phyloP scores from a whole-genome alignment of 768 basidiomycete genomes.

The Stropharia rugosoannulata region DNA sequence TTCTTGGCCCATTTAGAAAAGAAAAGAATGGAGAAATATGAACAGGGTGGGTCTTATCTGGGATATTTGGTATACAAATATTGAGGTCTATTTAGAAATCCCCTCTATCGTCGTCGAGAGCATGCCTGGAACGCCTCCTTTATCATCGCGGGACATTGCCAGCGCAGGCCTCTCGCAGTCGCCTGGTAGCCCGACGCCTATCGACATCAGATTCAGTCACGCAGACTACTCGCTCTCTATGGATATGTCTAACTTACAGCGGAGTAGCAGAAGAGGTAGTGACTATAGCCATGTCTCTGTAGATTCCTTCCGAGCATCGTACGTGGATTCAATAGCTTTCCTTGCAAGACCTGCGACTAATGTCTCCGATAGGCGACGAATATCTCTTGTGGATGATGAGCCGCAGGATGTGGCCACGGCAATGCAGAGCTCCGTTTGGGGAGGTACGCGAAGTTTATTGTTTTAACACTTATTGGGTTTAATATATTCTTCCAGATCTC shows the following conservation, averaged over 20 bases:
- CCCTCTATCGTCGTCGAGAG: conserved; percentile 71
- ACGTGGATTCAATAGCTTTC: conserved; percentile 20
- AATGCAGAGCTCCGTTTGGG: conserved; percentile 71
- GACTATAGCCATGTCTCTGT: conserved; percentile 61
- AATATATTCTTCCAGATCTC: conserved; percentile 11
- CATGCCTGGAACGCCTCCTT: conserved; percentile 51
- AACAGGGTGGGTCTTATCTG: conserved; percentile 35
- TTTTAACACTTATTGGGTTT: neutral
- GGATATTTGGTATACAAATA: neutral
- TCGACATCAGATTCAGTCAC: conserved; percentile 31
- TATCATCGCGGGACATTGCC: conserved; percentile 56
- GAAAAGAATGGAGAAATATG: conserved; percentile 32
- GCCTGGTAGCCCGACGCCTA: conserved; percentile 40
- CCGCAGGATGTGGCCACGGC: conserved; percentile 52
- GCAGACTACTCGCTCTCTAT: conserved; percentile 48
- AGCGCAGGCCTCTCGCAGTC: conserved; percentile 30
- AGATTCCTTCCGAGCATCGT: conserved; percentile 53
- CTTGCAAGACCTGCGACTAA: conserved; percentile 6
- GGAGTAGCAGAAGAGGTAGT: conserved; percentile 53
- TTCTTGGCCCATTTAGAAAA: conserved; percentile 56
- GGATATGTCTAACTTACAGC: conserved; percentile 47
- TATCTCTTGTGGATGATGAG: conserved; percentile 42
- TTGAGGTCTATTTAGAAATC: conserved; percentile 42
- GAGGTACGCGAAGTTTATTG: conserved; percentile 43
- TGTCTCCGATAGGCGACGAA: conserved; percentile 26